Evolutionary conservation across 192 early-diverging fungal genomes (phyloP).

Genomic region (Phlyctochytrium bullatum): DNA sequence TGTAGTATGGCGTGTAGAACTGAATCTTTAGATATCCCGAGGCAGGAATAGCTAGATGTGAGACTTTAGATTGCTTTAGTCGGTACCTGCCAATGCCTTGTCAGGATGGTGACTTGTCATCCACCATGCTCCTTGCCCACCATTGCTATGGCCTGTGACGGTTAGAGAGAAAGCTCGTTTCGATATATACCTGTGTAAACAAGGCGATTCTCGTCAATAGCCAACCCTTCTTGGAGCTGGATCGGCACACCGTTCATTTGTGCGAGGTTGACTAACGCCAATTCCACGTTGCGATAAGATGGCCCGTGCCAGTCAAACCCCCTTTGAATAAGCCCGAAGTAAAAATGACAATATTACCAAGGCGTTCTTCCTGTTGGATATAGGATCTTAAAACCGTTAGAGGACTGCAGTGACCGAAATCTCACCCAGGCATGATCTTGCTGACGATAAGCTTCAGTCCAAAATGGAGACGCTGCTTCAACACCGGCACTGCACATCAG

Average conservation of each 20-base stretch:
- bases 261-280: slow-evolving; percentile 49
- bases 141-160: slow-evolving; percentile 69
- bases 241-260: slow-evolving; percentile 54
- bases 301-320: slow-evolving; percentile 82
- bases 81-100: slow-evolving; percentile 58
- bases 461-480: slow-evolving; percentile 55
- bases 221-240: slow-evolving; percentile 15
- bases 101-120: slow-evolving; percentile 69
- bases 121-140: slow-evolving; percentile 79
- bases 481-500: slow-evolving; percentile 55
- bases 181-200: slow-evolving; percentile 49
- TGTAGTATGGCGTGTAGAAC: slow-evolving; percentile 65
- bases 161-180: background rate
- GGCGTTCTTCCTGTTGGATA: slow-evolving; percentile 69
- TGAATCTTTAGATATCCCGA: slow-evolving; percentile 74
- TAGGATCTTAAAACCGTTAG: slow-evolving; percentile 46
- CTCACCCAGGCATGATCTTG: slow-evolving; percentile 67
- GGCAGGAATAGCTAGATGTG: slow-evolving; percentile 56
- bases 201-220: slow-evolving; percentile 44
- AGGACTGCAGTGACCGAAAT: no score
- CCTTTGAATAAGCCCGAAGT: slow-evolving; percentile 32
- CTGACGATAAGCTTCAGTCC: slow-evolving; percentile 53
- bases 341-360: slow-evolving; percentile 41
- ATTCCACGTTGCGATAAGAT: slow-evolving; percentile 57
- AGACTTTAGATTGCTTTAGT: background rate